Evolutionary conservation across 2,329 filamentous ascomycete genomes (phyloP).

Genomic region (Zalaria sp.): DNA sequence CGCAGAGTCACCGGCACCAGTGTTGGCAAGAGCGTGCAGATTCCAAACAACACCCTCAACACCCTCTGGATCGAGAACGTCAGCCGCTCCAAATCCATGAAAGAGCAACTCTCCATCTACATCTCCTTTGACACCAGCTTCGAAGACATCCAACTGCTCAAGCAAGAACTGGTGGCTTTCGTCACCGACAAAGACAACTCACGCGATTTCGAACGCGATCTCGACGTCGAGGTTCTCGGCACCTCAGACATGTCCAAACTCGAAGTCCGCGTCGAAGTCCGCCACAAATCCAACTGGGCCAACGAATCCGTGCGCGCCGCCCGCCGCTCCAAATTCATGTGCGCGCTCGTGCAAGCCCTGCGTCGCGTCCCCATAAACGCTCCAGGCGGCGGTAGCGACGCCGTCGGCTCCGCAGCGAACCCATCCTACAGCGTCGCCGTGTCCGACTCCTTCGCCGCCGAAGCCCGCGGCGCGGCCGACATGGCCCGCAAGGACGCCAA

Average conservation of each 20-base stretch:
- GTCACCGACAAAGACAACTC: slow-evolving; percentile 71
- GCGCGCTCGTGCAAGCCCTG: slow-evolving; percentile 71
- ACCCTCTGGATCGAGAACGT: slow-evolving; percentile 92
- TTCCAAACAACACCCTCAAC: slow-evolving; percentile 88
- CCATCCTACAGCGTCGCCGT: slow-evolving; percentile 72
- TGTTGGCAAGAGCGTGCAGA: slow-evolving; percentile 44
- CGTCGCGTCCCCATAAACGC: slow-evolving; percentile 76
- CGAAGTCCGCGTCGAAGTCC: slow-evolving; percentile 66
- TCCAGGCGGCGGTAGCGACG: slow-evolving; percentile 57
- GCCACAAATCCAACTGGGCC: slow-evolving; percentile 57
- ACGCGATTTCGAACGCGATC: slow-evolving; percentile 79
- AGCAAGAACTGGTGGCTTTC: slow-evolving; percentile 72
- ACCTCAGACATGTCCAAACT: slow-evolving; percentile 83
- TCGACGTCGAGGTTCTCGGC: slow-evolving; percentile 63
- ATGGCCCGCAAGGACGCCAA: slow-evolving; percentile 32
- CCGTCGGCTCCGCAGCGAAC: slow-evolving; percentile 50
- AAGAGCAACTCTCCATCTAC: slow-evolving; percentile 65
- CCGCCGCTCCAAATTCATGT: slow-evolving; percentile 92
- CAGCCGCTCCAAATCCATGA: slow-evolving; percentile 81
- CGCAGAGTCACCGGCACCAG: slow-evolving; percentile 71
- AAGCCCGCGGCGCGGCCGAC: slow-evolving; percentile 42
- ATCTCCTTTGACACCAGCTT: slow-evolving; percentile 79
- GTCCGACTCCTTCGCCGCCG: slow-evolving; percentile 50
- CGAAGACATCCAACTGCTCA: slow-evolving; percentile 76
- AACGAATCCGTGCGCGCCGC: slow-evolving; percentile 68